Evolutionary conservation across 768 basidiomycete species (phyloP).

Genomic region (Boletellus ananas): DNA sequence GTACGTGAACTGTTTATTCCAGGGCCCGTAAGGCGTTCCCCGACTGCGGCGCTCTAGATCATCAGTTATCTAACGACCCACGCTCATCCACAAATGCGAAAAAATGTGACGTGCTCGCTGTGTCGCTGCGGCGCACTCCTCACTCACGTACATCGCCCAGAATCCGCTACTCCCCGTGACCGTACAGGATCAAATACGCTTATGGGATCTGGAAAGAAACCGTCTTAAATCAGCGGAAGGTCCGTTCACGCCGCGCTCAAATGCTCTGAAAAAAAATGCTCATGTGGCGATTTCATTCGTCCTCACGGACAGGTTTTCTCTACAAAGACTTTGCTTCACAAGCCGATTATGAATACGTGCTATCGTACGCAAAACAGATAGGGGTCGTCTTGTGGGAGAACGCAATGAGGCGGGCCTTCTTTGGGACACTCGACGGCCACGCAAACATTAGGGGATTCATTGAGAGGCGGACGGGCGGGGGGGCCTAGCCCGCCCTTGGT

Average conservation of each 20-base stretch:
- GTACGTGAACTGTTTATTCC: constrained; percentile 40
- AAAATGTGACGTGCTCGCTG: constrained; percentile 55
- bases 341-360: constrained; percentile 83
- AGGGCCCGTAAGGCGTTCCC: constrained; percentile 8
- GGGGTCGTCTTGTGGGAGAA: constrained; percentile 85
- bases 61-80: constrained; percentile 92
- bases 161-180: constrained; percentile 94
- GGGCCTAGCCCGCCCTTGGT: constrained; percentile 19
- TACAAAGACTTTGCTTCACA: constrained; percentile 86
- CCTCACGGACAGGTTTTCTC: constrained; percentile 61
- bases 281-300: constrained; percentile 1
- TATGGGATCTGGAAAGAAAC: constrained; percentile 97
- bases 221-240: constrained; percentile 87
- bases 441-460: constrained; percentile 76
- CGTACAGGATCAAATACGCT: constrained; percentile 94
- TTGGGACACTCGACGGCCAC: constrained; percentile 76
- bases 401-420: constrained; percentile 69
- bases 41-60: constrained; percentile 53
- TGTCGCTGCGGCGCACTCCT: not conserved
- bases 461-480: constrained; percentile 57
- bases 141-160: constrained; percentile 38
- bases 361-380: constrained; percentile 80
- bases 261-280: constrained; percentile 10
- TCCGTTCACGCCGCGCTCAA: constrained; percentile 31
- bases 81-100: constrained; percentile 98